These are phyloP conservation scores for Echria macrotheca DNA, from an alignment of 495 filamentous ascomycete species.

Conservation along the genomic window DNA sequence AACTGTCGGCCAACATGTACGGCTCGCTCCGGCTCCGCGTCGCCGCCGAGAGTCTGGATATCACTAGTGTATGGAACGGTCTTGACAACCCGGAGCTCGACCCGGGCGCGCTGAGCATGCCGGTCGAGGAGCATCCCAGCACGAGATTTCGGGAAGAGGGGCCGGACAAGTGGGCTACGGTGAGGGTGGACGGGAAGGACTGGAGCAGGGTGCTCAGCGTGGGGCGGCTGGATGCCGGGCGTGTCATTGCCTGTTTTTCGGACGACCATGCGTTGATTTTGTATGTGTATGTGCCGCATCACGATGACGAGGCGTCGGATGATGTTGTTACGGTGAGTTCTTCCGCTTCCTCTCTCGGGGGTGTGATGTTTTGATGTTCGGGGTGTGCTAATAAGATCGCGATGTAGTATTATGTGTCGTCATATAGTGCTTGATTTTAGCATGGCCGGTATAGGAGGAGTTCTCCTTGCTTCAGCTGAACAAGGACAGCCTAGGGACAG, in stretches of 20 bases:
- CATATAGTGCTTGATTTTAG: slow-evolving; percentile 17
- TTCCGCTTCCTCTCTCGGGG: too few relatives aligned
- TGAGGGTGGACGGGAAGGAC: slow-evolving; percentile 85
- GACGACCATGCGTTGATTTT: slow-evolving; percentile 80
- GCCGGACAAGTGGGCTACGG: slow-evolving; percentile 71
- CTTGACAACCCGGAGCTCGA: slow-evolving; percentile 82
- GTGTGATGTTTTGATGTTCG: too few relatives aligned
- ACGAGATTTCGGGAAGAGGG: slow-evolving; percentile 57
- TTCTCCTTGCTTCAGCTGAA: too few relatives aligned
- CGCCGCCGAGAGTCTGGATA: slow-evolving; percentile 70
- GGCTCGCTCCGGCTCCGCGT: slow-evolving; percentile 74
- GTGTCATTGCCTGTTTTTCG: slow-evolving; percentile 82
- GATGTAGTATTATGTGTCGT: slow-evolving; percentile 25
- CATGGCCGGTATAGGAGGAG: background rate
- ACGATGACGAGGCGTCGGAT: slow-evolving; percentile 59
- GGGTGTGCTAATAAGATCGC: slow-evolving; percentile 5
- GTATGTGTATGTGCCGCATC: slow-evolving; percentile 81
- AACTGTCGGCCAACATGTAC: slow-evolving; percentile 84
- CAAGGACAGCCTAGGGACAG: too few relatives aligned
- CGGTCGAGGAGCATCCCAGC: slow-evolving; percentile 68
- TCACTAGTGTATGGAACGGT: slow-evolving; percentile 74
- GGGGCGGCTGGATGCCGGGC: slow-evolving; percentile 76
- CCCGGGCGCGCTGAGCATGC: slow-evolving; percentile 58
- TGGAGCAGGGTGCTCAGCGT: slow-evolving; percentile 88
- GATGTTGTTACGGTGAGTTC: slow-evolving; percentile 75